These are phyloP conservation scores for Leccinum solheimii DNA, from an alignment of 1,284 basidiomycete species.

Conservation along the genomic window DNA sequence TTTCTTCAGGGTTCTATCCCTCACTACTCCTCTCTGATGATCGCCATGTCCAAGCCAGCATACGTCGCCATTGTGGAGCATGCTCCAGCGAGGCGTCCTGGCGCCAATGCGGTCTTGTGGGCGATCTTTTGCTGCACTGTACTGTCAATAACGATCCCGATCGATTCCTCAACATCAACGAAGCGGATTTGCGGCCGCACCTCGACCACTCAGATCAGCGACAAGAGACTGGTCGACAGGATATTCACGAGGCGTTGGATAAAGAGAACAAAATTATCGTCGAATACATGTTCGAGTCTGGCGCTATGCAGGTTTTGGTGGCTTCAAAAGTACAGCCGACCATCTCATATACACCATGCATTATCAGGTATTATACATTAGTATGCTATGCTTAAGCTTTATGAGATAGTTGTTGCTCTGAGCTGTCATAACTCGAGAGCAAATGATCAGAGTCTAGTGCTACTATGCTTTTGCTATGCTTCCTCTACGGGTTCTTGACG, in stretches of 20 bases:
- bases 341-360: no score
- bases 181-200: slow-evolving; percentile 84
- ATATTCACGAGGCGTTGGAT: slow-evolving; percentile 90
- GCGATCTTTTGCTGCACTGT: slow-evolving; percentile 90
- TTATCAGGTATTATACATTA: no score
- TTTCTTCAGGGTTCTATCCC: slow-evolving; percentile 88
- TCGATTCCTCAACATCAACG: slow-evolving; percentile 89
- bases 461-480: not conserved
- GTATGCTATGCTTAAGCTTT: no score
- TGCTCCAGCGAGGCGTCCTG: slow-evolving; percentile 65
- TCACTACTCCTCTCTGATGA: slow-evolving; percentile 98
- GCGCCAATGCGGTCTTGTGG: slow-evolving; percentile 86
- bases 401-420: no score
- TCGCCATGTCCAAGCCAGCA: slow-evolving; percentile 98
- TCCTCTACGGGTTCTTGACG: slow-evolving; percentile 61
- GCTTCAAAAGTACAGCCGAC: slow-evolving; percentile 73
- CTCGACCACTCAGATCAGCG: slow-evolving; percentile 76
- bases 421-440: no score
- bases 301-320: slow-evolving; percentile 78
- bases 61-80: slow-evolving; percentile 93
- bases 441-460: slow-evolving; percentile 60
- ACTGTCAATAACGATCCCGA: slow-evolving; percentile 83
- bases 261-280: slow-evolving; percentile 94
- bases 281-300: slow-evolving; percentile 90
- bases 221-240: slow-evolving; percentile 64